Evolutionary conservation across 768 basidiomycete genomes (phyloP).

Genomic region (Cystobasidium onofrii): DNA sequence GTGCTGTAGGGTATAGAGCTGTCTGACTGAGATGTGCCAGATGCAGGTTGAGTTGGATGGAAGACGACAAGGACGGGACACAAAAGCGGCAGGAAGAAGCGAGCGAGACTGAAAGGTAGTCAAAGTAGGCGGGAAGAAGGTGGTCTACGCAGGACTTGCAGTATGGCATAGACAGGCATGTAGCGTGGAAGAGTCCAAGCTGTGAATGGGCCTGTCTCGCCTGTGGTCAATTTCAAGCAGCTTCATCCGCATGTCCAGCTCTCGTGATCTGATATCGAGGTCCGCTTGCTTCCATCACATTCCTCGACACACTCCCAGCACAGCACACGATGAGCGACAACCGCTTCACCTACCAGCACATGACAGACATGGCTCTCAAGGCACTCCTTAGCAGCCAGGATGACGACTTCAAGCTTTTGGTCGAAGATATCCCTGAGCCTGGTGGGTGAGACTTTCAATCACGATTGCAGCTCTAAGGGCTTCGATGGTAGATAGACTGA

Average conservation of each 20-base stretch:
- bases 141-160: no score
- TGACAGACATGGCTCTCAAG: constrained; percentile 1
- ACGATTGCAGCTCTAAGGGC: no score
- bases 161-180: no score
- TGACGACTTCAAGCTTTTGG: constrained; percentile 1
- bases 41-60: neutral
- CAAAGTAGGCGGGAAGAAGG: no score
- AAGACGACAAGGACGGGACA: no score
- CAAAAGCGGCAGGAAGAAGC: neutral
- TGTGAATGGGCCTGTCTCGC: no score
- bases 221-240: no score
- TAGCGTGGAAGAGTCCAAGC: no score
- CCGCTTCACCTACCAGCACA: constrained; percentile 28
- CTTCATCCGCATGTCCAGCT: no score
- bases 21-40: neutral
- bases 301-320: neutral
- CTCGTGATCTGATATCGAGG: no score
- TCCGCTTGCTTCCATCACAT: neutral
- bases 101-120: no score
- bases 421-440: constrained; percentile 20
- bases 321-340: constrained; percentile 29
- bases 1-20: neutral
- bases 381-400: neutral
- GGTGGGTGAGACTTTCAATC: constrained; percentile 2
- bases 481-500: neutral